phyloP scores from a whole-genome alignment of 2,329 filamentous ascomycete species.

The Alternaria postmessia region DNA sequence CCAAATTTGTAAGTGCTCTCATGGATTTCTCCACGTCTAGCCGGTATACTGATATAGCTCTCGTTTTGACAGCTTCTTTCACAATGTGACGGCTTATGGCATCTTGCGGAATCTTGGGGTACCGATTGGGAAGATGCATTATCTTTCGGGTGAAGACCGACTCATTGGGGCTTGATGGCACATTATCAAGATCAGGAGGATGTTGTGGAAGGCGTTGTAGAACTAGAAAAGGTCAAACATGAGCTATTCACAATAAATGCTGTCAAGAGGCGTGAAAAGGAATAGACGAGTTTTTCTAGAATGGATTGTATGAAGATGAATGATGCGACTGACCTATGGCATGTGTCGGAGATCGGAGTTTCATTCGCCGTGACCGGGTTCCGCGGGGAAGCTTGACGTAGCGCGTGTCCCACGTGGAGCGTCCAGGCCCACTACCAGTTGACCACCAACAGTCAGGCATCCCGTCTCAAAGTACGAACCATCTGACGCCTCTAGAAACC shows the following conservation, averaged over 20 bases:
- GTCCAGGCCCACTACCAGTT: conserved; percentile 1
- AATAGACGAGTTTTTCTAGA: not conserved
- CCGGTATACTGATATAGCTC: not conserved
- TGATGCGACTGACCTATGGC: not conserved
- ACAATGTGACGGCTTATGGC: not conserved
- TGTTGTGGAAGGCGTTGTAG: too few species aligned
- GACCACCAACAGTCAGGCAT: not conserved
- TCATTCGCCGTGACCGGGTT: conserved; percentile 2
- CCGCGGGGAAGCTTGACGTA: conserved; percentile 12
- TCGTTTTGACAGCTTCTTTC: not conserved
- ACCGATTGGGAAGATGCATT: not conserved
- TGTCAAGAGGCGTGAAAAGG: not conserved
- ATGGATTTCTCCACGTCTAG: not conserved
- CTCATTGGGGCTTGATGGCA: not conserved
- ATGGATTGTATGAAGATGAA: not conserved
- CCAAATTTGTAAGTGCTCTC: not conserved
- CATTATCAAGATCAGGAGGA: not conserved
- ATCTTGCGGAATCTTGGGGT: not conserved
- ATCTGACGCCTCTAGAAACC: too few species aligned
- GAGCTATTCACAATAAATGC: not conserved
- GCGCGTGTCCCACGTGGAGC: conserved; percentile 1
- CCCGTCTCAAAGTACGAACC: not conserved
- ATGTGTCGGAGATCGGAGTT: not conserved
- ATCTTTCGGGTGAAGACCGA: not conserved
- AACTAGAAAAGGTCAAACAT: not conserved